Base-by-base conservation (phyloP, 306 rosid genomes). In the Medicago lupulina region DNA sequence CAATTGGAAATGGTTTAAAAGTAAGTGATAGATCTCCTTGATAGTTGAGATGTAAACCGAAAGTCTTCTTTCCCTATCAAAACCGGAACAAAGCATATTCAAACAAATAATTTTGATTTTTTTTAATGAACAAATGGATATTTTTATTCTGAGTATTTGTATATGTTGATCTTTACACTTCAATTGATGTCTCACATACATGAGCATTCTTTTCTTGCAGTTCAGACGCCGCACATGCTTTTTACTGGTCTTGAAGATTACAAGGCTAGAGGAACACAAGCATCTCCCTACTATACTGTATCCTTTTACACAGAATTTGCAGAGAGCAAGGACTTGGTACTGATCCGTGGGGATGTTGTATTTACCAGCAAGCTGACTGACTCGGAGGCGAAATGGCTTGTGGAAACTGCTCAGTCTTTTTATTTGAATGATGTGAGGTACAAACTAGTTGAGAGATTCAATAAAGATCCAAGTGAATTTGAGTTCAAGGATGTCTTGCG, bases 191-290 rank as follows among this genome's bases (percentile, higher is more conserved):
- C 67, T 43, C 54, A 58, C 39, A 23, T 13, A 53, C 41, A 21
- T 54, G 51, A 50, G 71, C 55, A 28, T 79, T 74, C 38, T 61
- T 84, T 80, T 81, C 54, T 80, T 83, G 84, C 91, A 92, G 98
- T 89, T 41, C 97, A 90, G 74, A 78, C 79, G 83, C 98, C 97
- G 9, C 89, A 92, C 84, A 92, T 90, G 51, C 12, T 90, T 79
- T 83, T 92, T 86, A 90, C 98, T 0, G 93, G 97, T 60, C 95
- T 94, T 83, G 96, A 92, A 84, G 97, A 92, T 89, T 95, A 92
- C 83, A 95, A 92, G 83, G 97, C 96, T 46, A 88, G 91, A 72
- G 97, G 99, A 86, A 92, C 93, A 76, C 96, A 95, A 82, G 93
- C 97, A 68, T 25, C 96, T 79, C 98, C 99, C 46, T 92, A 92